These are phyloP conservation scores for Rhodotorula kratochvilovae DNA, from an alignment of 768 basidiomycete genomes.

Conservation along the genomic window DNA sequence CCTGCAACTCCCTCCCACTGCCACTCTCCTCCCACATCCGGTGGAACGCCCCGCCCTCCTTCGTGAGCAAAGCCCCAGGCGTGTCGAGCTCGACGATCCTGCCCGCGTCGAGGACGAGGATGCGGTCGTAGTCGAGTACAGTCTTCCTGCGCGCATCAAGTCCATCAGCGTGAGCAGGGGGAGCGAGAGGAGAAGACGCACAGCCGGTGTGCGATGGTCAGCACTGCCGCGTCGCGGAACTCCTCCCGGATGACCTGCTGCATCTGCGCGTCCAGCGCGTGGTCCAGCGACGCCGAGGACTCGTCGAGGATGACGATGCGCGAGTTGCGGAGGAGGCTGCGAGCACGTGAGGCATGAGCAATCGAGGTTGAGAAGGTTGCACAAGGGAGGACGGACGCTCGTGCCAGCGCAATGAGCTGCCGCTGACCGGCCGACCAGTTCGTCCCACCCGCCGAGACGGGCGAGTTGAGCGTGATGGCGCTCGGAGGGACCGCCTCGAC, in stretches of 20 bases:
- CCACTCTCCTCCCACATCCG: slow-evolving; percentile 8
- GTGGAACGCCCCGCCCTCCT: slow-evolving; percentile 46
- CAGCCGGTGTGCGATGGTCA: slow-evolving; percentile 54
- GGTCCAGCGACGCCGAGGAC: slow-evolving; percentile 48
- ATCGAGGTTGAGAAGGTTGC: background rate
- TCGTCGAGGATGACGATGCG: slow-evolving; percentile 51
- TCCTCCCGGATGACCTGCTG: slow-evolving; percentile 48
- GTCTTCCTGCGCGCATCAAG: slow-evolving; percentile 5
- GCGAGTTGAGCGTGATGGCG: slow-evolving; percentile 42
- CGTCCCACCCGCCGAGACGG: slow-evolving; percentile 46
- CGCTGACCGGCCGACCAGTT: slow-evolving; percentile 51
- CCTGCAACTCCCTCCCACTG: no score
- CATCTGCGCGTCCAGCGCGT: slow-evolving; percentile 45
- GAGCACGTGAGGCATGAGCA: no score
- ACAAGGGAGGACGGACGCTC: slow-evolving; percentile 46
- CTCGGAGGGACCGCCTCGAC: background rate
- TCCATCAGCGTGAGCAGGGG: no score
- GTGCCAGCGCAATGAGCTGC: slow-evolving; percentile 51
- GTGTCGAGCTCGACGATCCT: slow-evolving; percentile 52
- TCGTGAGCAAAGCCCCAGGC: slow-evolving; percentile 55
- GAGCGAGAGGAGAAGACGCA: background rate
- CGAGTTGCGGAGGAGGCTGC: slow-evolving; percentile 45
- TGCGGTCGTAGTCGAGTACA: slow-evolving; percentile 22
- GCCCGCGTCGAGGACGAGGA: slow-evolving; percentile 29
- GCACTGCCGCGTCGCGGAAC: slow-evolving; percentile 46